Percentiles rank a stretch among this genome's conserved stretches.
Evolutionary conservation across 1,284 basidiomycete genomes (phyloP).

Genomic region (Cryptococcus sp.): DNA sequence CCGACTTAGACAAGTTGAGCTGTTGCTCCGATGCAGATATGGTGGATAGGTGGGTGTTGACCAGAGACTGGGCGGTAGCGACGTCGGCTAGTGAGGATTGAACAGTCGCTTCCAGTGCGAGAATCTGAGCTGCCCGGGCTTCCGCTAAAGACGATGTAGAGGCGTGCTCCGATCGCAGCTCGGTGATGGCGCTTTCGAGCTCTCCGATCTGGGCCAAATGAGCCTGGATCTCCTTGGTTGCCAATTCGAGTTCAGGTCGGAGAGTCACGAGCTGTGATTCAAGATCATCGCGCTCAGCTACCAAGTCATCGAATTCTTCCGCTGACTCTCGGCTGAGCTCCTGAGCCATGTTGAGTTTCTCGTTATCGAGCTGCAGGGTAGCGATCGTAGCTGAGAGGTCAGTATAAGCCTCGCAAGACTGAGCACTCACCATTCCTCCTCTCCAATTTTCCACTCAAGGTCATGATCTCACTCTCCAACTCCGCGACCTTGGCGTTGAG

Average conservation of each 20-base stretch:
- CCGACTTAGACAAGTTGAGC: neutral
- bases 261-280: neutral
- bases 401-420: neutral
- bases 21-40: neutral
- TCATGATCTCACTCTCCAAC: neutral
- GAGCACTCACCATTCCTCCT: neutral
- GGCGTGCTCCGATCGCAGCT: neutral
- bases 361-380: neutral
- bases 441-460: neutral
- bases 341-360: slow-evolving; percentile 2
- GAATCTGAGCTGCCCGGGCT: neutral
- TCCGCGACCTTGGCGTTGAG: neutral
- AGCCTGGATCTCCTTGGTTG: neutral
- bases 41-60: neutral
- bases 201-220: neutral
- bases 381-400: slow-evolving; percentile 1
- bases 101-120: neutral
- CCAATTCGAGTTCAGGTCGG: neutral
- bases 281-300: neutral
- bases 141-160: neutral
- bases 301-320: neutral
- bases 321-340: neutral
- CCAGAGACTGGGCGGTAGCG: neutral
- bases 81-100: neutral
- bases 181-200: neutral